phyloP scores from a whole-genome alignment of 805 yeast species.

The Candida alai region DNA sequence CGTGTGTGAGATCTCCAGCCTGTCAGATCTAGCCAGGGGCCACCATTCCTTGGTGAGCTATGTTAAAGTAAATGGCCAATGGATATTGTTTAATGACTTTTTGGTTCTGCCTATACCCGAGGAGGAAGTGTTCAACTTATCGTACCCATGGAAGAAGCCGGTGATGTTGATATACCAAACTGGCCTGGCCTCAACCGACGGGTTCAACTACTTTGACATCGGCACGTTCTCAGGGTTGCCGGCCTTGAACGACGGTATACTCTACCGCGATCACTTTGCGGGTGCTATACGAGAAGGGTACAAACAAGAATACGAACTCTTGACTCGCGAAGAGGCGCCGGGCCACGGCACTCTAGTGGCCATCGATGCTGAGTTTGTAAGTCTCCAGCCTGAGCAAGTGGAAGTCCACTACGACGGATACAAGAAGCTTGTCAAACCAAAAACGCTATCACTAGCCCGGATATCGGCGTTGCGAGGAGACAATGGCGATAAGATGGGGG shows the following conservation, averaged over 20 bases:
- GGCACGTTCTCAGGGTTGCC: constrained; percentile 16
- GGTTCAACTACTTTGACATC: constrained; percentile 28
- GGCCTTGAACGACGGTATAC: constrained; percentile 53
- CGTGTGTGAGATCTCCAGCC: constrained; percentile 62
- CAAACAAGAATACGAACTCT: constrained; percentile 61
- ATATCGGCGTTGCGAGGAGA: constrained; percentile 80
- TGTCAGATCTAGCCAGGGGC: constrained; percentile 32
- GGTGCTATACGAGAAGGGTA: constrained; percentile 57
- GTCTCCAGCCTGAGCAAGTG: constrained; percentile 68
- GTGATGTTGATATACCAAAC: constrained; percentile 66
- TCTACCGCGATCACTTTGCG: constrained; percentile 74
- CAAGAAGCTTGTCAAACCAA: constrained; percentile 69
- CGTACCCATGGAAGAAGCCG: constrained; percentile 81
- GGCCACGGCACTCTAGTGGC: constrained; percentile 75
- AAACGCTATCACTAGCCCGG: constrained; percentile 75
- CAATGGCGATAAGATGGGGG: constrained; percentile 60
- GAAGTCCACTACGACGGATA: constrained; percentile 75
- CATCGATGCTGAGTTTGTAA: constrained; percentile 95
- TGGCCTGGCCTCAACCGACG: constrained; percentile 25
- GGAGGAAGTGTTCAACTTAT: constrained; percentile 71
- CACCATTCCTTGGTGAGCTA: constrained; percentile 60
- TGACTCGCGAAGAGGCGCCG: constrained; percentile 71
- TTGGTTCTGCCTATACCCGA: constrained; percentile 72
- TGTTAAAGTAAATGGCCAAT: constrained; percentile 47
- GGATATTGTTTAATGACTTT: constrained; percentile 92